Conservation (phyloP, 495 filamentous ascomycete species). For the Penicillium antarcticum region DNA sequence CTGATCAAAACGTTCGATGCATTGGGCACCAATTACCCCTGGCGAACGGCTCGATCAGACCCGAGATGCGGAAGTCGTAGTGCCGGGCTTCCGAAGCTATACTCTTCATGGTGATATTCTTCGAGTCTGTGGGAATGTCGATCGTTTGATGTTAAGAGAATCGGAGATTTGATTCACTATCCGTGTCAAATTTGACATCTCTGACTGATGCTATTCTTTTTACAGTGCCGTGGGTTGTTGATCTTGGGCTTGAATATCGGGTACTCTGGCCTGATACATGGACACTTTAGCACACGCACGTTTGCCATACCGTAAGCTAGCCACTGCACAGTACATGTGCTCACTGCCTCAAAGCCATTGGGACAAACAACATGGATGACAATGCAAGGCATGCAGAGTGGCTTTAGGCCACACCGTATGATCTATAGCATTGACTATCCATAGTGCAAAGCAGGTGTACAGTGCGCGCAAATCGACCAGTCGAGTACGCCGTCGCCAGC, state of each 20-base stretch:
- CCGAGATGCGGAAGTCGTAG: constrained; percentile 6
- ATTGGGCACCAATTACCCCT: constrained; percentile 7
- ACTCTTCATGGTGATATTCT: constrained; percentile 9
- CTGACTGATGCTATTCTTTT: no score
- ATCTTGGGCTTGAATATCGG: no score
- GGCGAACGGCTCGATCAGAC: constrained; percentile 5
- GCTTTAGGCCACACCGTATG: neutral
- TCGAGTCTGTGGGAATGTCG: constrained; percentile 2
- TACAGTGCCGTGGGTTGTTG: no score
- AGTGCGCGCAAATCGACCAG: neutral
- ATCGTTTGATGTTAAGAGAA: neutral
- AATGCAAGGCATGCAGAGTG: neutral
- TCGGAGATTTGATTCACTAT: no score
- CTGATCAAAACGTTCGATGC: constrained; percentile 1
- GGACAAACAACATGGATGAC: neutral
- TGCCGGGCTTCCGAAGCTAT: constrained; percentile 15
- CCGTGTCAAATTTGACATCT: no score
- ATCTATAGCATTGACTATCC: neutral
- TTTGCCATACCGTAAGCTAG: neutral
- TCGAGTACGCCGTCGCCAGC: no score
- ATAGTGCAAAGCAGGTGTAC: neutral
- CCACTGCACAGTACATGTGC: no score
- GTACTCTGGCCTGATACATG: no score
- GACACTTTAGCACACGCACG: no score
- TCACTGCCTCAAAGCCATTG: neutral